Conservation (phyloP, 2,329 filamentous ascomycete genomes). For the Hirsutella rhossiliensis region DNA sequence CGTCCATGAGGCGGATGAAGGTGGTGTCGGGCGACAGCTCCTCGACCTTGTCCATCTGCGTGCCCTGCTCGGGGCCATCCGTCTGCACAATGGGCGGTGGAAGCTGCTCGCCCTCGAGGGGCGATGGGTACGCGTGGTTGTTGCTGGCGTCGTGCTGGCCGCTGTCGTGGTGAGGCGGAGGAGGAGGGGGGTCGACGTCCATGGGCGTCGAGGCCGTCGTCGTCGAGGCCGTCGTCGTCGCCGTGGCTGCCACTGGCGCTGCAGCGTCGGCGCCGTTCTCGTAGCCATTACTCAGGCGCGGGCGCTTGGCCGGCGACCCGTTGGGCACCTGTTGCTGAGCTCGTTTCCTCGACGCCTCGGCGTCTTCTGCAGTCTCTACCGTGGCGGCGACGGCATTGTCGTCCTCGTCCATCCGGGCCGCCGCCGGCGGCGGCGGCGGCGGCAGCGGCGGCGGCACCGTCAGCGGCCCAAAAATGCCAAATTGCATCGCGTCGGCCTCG, state of each 20-base stretch:
- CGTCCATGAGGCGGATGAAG: conserved; percentile 44
- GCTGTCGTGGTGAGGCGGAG: conserved; percentile 7
- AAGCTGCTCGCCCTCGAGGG: conserved; percentile 44
- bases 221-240: conserved; percentile 28
- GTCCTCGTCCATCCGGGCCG: conserved; percentile 6
- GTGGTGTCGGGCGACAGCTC: conserved; percentile 48
- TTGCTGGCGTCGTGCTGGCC: conserved; percentile 19
- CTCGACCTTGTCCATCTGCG: conserved; percentile 51
- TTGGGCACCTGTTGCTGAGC: conserved; percentile 31
- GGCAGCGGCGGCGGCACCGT: conserved; percentile 26
- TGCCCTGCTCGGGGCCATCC: conserved; percentile 51
- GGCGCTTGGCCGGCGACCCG: conserved; percentile 46
- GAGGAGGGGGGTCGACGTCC: conserved; percentile 37
- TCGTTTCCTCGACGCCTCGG: conserved; percentile 38
- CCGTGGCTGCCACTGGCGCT: conserved; percentile 18
- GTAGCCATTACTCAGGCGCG: conserved; percentile 49
- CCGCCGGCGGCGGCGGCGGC: no score
- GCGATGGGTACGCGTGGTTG: conserved; percentile 54
- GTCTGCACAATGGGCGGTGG: conserved; percentile 41
- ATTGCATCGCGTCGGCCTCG: conserved; percentile 32
- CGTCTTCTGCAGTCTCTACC: conserved; percentile 15
- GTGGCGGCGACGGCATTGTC: background rate
- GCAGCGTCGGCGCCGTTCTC: conserved; percentile 39
- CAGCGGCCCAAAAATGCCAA: conserved; percentile 46
- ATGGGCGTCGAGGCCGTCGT: conserved; percentile 38